Evolutionary conservation across 2,329 filamentous ascomycete species (phyloP), one percentile per base, ranked within the genome.

Genomic region (Emmonsiellopsis sp.): DNA sequence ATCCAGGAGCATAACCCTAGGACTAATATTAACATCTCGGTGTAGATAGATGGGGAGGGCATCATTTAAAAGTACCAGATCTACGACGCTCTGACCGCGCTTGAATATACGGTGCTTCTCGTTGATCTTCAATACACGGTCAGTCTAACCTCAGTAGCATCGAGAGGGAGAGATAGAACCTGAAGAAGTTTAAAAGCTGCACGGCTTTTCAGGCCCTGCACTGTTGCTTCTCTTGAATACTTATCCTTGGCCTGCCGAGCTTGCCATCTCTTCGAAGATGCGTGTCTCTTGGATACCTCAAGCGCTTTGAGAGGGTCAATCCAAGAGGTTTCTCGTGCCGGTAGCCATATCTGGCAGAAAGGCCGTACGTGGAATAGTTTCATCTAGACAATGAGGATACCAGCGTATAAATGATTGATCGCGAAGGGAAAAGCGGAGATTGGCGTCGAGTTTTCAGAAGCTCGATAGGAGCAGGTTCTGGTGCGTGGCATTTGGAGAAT

Each of bases 171-270:
- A 5, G 51, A 21, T 62, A 63, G 34, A 65, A 89, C 89, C 77
- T 96, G 87, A 14, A 96, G 71, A 8, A 98, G 75, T 70, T 98
- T 98, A 70, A 93, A 96, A 0, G 91, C 93, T 31, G 93, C 93
- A 57, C 93, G 83, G 62, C 89, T 94, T 71, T 92, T 96, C 54
- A 96, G 73, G 0, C 85, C 85, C 60, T 87, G 79, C 2, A 94
- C 83, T 63, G 83, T 86, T 45, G 93, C 91, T 61, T 87, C 82
- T 53, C 81, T 81, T 0, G 86, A 81, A 66, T 83, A 95, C 14
- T 71, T 71, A 71, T 98, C 93, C 42, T 71, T 78, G 40, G 75
- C 75, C 65, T 96, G 91, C 17, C 93, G 85, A 51, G 79, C 78
- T 68, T 89, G 88, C 93, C 93, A 98, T 69, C 83, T 77, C 49